Evolutionary conservation across 2,329 filamentous ascomycete species (phyloP).

Genomic region (Aspergillus sp.): DNA sequence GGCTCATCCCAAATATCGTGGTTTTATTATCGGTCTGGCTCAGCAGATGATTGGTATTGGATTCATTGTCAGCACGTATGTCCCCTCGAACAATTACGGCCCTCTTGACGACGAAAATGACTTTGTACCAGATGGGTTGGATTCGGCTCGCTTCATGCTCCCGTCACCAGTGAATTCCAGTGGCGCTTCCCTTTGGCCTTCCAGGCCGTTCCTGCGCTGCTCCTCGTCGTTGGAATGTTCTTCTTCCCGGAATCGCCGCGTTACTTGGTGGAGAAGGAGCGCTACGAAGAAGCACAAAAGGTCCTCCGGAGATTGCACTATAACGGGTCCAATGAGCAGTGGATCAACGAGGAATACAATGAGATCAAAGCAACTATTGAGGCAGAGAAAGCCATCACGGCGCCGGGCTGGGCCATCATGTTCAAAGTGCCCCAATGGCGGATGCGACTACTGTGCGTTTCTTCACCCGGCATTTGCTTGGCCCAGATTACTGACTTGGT

Average conservation of each 20-base stretch:
- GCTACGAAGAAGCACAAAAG: slow-evolving; percentile 48
- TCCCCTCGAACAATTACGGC: not conserved
- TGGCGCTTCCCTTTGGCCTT: slow-evolving; percentile 37
- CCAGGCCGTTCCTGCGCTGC: slow-evolving; percentile 41
- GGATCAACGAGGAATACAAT: slow-evolving; percentile 46
- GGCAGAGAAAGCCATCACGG: slow-evolving; percentile 56
- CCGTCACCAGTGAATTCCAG: slow-evolving; percentile 30
- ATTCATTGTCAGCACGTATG: slow-evolving; percentile 44
- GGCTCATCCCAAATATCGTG: slow-evolving; percentile 58
- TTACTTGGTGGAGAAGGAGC: slow-evolving; percentile 42
- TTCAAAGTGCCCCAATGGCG: slow-evolving; percentile 51
- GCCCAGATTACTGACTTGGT: not conserved
- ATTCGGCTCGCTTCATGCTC: slow-evolving; percentile 45
- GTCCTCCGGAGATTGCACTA: slow-evolving; percentile 56
- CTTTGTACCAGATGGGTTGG: slow-evolving; percentile 42
- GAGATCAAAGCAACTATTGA: slow-evolving; percentile 51
- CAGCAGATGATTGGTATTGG: slow-evolving; percentile 48
- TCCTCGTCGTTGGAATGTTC: slow-evolving; percentile 33
- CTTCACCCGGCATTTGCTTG: not conserved
- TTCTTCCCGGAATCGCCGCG: slow-evolving; percentile 37
- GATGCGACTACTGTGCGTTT: slow-evolving; percentile 53
- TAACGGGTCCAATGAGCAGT: slow-evolving; percentile 55
- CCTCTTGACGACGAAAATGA: not conserved
- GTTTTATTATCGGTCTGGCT: slow-evolving; percentile 44
- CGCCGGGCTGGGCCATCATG: slow-evolving; percentile 39